Evolutionary conservation across 2,329 filamentous ascomycete species (phyloP).

Genomic region (Chaetomium globosum): DNA sequence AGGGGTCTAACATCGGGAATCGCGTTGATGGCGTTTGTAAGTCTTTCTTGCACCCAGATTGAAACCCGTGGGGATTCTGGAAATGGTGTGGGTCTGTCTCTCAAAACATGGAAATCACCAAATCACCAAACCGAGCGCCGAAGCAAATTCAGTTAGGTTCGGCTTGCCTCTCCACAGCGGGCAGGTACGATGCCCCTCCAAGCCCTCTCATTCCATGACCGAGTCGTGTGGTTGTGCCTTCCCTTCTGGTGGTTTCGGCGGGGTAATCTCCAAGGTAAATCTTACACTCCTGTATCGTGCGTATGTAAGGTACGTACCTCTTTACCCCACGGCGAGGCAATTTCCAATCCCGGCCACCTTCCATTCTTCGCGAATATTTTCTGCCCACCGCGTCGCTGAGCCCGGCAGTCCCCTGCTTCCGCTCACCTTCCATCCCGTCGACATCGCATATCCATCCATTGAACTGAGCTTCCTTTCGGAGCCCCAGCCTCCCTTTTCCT

Average conservation of each 20-base stretch:
- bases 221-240: constrained; percentile 7
- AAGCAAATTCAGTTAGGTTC: too few species aligned
- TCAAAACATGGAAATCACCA: background rate
- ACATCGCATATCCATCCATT: constrained; percentile 1
- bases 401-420: background rate
- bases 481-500: constrained; percentile 4
- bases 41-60: background rate
- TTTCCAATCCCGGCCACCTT: background rate
- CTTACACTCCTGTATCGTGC: background rate
- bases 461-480: background rate
- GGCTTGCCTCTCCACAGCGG: background rate
- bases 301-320: background rate
- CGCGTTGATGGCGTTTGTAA: constrained; percentile 1
- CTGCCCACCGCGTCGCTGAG: background rate
- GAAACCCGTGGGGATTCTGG: background rate
- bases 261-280: background rate
- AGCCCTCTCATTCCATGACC: background rate
- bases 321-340: constrained; percentile 8
- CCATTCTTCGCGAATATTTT: constrained; percentile 1
- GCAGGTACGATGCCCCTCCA: background rate
- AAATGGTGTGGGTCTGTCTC: background rate
- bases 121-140: too few species aligned
- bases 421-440: background rate
- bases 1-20: constrained; percentile 20
- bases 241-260: constrained; percentile 10